Evolutionary conservation across 805 yeast species (phyloP).

Genomic region (Wickerhamiella australiensis): DNA sequence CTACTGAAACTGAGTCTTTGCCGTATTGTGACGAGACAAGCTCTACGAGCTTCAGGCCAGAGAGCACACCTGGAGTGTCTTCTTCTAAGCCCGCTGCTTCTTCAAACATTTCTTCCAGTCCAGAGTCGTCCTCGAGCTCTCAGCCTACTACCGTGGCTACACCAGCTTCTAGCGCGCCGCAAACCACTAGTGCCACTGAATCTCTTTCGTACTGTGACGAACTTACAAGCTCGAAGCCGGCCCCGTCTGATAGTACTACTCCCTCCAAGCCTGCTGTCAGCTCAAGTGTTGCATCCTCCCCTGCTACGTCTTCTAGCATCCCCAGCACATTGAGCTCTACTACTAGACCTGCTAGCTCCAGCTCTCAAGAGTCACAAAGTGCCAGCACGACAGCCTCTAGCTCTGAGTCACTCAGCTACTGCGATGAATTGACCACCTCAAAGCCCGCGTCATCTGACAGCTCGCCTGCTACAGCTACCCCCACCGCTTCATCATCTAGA

Average conservation of each 20-base stretch:
- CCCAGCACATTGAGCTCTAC: neutral
- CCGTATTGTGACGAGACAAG: neutral
- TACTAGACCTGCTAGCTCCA: too few relatives aligned
- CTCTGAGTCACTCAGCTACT: neutral
- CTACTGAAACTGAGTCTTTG: neutral
- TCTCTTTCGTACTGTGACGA: neutral
- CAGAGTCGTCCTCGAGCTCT: too few relatives aligned
- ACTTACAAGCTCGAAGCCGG: neutral
- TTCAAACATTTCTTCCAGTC: too few relatives aligned
- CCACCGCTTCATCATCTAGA: neutral
- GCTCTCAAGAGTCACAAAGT: neutral
- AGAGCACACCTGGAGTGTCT: too few relatives aligned
- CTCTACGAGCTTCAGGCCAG: too few relatives aligned
- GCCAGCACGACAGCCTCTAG: neutral
- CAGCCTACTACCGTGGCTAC: too few relatives aligned
- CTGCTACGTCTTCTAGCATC: neutral
- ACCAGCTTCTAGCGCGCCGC: neutral
- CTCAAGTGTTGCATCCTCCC: neutral
- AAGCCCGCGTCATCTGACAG: neutral
- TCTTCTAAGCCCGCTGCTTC: too few relatives aligned
- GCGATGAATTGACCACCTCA: neutral
- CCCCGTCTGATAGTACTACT: neutral
- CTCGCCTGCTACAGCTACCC: too few relatives aligned
- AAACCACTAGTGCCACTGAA: neutral
- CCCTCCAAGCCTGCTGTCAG: neutral